These are phyloP conservation scores for Globisporangium canariense DNA, from an alignment of 352 stramenopile species.

Conservation along the genomic window DNA sequence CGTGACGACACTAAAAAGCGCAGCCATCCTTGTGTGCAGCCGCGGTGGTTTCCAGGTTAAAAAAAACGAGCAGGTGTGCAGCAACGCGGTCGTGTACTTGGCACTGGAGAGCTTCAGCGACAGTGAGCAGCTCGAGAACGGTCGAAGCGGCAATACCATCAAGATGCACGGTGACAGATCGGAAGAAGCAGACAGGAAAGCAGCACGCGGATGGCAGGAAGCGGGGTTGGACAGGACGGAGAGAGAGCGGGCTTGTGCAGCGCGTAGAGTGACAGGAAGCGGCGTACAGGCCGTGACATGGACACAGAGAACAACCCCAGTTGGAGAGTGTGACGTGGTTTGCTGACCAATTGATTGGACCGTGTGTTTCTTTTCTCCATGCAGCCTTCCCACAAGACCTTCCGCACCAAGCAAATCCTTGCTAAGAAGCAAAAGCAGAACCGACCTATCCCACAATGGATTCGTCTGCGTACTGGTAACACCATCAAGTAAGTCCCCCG, in stretches of 20 bases:
- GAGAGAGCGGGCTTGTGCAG: not conserved
- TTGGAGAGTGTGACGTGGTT: not conserved
- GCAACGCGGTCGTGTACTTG: not conserved
- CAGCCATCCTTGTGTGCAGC: not conserved
- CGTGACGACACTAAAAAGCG: not conserved
- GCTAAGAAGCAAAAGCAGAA: slow-evolving; percentile 99
- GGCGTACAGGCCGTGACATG: not conserved
- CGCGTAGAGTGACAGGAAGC: not conserved
- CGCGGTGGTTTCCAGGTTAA: not conserved
- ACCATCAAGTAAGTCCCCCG: slow-evolving; percentile 88
- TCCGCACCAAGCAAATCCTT: slow-evolving; percentile 99
- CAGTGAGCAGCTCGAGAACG: not conserved
- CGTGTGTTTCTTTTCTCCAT: slow-evolving; percentile 2
- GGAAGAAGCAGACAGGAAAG: not conserved
- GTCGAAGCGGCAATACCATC: not conserved
- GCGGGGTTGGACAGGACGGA: not conserved
- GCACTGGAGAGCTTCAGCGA: not conserved
- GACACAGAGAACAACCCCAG: not conserved
- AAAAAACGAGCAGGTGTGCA: not conserved
- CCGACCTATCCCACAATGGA: slow-evolving; percentile 99
- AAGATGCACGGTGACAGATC: not conserved
- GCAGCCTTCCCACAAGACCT: slow-evolving; percentile 99
- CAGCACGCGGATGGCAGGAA: not conserved
- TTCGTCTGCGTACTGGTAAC: slow-evolving; percentile 99
- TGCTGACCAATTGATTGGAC: slow-evolving; percentile 1